Base-by-base conservation (phyloP, 208 protist genomes). In the Borovskyia barvae region DNA sequence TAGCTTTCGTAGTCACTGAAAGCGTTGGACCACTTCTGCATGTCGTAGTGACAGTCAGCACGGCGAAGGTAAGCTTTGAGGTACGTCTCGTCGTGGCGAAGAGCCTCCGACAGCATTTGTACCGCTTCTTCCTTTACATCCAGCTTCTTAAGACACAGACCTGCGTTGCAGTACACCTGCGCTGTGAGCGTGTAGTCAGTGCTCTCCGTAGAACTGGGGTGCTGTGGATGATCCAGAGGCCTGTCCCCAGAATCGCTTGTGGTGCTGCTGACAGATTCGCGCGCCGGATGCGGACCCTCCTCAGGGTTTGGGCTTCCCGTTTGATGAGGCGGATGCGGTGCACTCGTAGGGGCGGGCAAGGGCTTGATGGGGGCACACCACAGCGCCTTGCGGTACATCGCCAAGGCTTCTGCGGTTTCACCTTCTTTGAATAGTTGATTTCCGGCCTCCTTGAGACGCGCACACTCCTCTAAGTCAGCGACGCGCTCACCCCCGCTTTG, bases 1-100 rank as follows among this genome's bases (percentile, higher is more conserved):
- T 94, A 81, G 33, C 51, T 75, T 39, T 97, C 84, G 46, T 91
- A 97, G 73, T 98, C 96, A 35, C 72, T 80, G 25, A 90, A 82
- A 0, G 93, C 87, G 26, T 79, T 87, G 9, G 81, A 85, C 66
- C 81, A 87, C 66, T 97, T 97, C 26, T 83, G 60, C 14, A 93
- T 50, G 33, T 63, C 56, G 55, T 95, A 95, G 61, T 97, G 93
- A 55, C 90, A 90, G 35, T 95, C 86, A 2, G 92, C 95, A 9
- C 95, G 81, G 19, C 92, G 82, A 26, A 92, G 37, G 42, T 82
- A 89, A 0, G 88, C 89, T 62, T 97, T 97, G 12, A 72, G 29
- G 45, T 97, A 96, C 30, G 55, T 32, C 14, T 70, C 61, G 40
- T 96, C 76, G 48, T 95, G 84, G 5, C 87, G 81, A 11, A 98